Evolutionary conservation across 192 early-diverging fungal species (phyloP), one percentile per base, ranked within the genome.

Genomic region (Spizellomyces sp.): DNA sequence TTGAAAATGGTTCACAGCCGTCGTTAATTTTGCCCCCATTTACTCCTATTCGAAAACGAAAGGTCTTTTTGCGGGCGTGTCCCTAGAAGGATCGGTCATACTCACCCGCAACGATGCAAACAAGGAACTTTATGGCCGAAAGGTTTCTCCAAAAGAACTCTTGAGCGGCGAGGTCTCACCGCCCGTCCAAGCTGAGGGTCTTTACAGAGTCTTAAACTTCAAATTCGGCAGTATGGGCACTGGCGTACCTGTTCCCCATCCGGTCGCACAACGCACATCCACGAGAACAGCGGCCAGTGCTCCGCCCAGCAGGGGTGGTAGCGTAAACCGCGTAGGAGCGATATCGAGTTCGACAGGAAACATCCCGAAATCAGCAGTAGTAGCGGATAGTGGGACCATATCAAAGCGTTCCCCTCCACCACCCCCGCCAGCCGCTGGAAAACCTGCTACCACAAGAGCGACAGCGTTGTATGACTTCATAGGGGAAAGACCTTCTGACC

Each of bases 31-130:
- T 15, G 92, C 96, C 5, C 92, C 96, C 14, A 91, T 96, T 48
- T 94, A 93, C 73, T 94, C 93, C 45, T 98, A 98, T 77, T 90
- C 91, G 74, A 94, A 96, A 70, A 86, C 92, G 22, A 90, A 89
- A 75, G 96, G 96, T 12, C 83, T 98, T 64, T 97, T 96, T 87
- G 95, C 92, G 17, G 96, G 96, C 36, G 85, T 92, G 5, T 93
- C 92, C 7, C 80, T 94, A 36, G 94, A 98, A 68, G 95, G 96
- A 9, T 90, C 94, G 0, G 87, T 92, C 12, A 89, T 98, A 44
- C 64, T 93, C 8, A 90, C 92, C 72, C 87, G 94, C 66, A 87
- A 90, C 68, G 92, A 93, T 59, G 94, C 93, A 43, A 96, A 98
- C 76, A 82, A 82, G 41, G 86, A 87, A 43, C 83, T 94, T 41